Evolutionary conservation across 2,329 filamentous ascomycete species (phyloP).

Genomic region (Xylaria sp.): DNA sequence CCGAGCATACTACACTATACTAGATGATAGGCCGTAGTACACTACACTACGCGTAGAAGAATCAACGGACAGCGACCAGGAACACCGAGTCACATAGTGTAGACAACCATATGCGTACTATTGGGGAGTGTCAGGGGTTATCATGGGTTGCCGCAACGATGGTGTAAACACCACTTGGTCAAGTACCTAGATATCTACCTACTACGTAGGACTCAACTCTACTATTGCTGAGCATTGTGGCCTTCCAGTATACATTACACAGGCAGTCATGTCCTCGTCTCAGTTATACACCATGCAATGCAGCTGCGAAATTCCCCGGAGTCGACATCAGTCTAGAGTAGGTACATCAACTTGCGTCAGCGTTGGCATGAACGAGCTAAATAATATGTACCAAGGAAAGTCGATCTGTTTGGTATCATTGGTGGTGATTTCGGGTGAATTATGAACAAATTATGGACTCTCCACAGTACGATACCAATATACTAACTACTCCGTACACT

Average conservation of each 20-base stretch:
- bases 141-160: slow-evolving; percentile 19
- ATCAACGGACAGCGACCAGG: slow-evolving; percentile 10
- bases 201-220: not conserved
- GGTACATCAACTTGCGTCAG: slow-evolving; percentile 28
- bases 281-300: slow-evolving; percentile 37
- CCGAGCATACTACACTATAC: not conserved
- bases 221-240: not conserved
- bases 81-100: slow-evolving; percentile 14
- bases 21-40: too few species aligned
- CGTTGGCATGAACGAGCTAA: slow-evolving; percentile 33
- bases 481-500: not conserved
- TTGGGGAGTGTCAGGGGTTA: slow-evolving; percentile 21
- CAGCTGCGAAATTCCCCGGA: slow-evolving; percentile 36
- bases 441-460: slow-evolving; percentile 35
- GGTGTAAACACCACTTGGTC: not conserved
- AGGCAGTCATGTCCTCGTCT: slow-evolving; percentile 10
- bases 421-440: slow-evolving; percentile 43
- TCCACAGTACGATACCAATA: not conserved
- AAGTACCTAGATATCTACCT: not conserved
- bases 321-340: slow-evolving; percentile 15
- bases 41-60: not conserved
- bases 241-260: not conserved
- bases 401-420: slow-evolving; percentile 37
- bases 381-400: slow-evolving; percentile 32
- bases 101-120: slow-evolving; percentile 1